Evolutionary conservation across 2,329 filamentous ascomycete species (phyloP).

Genomic region (Neofusicoccum cordaticola): DNA sequence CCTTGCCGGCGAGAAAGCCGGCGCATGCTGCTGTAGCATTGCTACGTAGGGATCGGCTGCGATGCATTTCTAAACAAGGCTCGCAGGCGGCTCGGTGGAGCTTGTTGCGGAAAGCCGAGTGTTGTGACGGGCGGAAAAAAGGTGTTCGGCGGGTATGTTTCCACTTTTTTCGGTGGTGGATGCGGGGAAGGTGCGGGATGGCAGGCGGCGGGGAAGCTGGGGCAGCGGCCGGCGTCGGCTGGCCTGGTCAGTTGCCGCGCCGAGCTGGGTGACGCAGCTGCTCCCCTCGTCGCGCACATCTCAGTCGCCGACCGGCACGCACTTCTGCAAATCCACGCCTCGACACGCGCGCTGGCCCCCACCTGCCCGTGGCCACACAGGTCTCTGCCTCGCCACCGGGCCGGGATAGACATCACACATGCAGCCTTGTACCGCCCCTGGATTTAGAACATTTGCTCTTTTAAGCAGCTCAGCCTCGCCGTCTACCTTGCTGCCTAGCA

Average conservation of each 20-base stretch:
- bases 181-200: background rate
- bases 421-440: too few relatives aligned
- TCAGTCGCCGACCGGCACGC: too few relatives aligned
- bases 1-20: background rate
- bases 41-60: background rate
- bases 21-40: background rate
- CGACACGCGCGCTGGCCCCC: too few relatives aligned
- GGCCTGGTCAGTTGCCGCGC: background rate
- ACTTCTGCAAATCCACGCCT: too few relatives aligned
- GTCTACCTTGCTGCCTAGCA: too few relatives aligned
- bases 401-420: too few relatives aligned
- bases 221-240: background rate
- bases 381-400: too few relatives aligned
- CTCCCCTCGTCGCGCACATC: too few relatives aligned
- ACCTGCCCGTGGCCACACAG: too few relatives aligned
- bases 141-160: background rate
- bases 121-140: constrained; percentile 1
- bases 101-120: background rate
- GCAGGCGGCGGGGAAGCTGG: background rate
- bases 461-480: too few relatives aligned
- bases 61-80: background rate
- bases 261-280: background rate
- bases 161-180: background rate
- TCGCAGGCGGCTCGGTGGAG: background rate
- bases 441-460: too few relatives aligned